These are phyloP conservation scores for Diaporthe australafricana DNA, from an alignment of 2,329 filamentous ascomycete species.

Conservation along the genomic window DNA sequence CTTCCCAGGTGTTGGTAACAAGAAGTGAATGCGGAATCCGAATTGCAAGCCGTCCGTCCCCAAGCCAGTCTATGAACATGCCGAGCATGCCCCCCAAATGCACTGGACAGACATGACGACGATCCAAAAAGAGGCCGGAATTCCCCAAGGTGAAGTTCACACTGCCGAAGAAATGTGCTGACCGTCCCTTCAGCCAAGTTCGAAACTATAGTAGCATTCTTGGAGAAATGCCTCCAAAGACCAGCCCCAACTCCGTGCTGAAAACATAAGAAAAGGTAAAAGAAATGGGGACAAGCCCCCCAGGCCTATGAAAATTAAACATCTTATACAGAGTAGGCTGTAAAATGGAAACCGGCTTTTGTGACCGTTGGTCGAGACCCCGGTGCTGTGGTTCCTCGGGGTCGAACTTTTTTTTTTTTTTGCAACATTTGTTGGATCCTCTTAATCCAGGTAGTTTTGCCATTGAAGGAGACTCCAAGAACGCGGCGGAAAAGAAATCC, in stretches of 20 bases:
- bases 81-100: not conserved
- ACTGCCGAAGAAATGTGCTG: not conserved
- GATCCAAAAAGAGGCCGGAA: not conserved
- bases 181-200: not conserved
- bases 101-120: not conserved
- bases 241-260: constrained; percentile 41
- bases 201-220: not conserved
- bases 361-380: constrained; percentile 1
- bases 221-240: not conserved
- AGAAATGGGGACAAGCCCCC: constrained; percentile 10
- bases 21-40: constrained; percentile 24
- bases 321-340: constrained; percentile 19
- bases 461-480: not conserved
- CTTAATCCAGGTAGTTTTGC: not conserved
- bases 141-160: not conserved
- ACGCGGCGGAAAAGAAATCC: not conserved
- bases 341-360: constrained; percentile 29
- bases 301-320: constrained; percentile 15
- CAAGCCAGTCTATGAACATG: constrained; percentile 24
- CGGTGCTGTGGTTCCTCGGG: constrained; percentile 18
- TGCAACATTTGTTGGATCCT: not conserved
- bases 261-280: constrained; percentile 34
- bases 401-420: constrained; percentile 2
- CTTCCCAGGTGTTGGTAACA: constrained; percentile 21
- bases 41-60: constrained; percentile 18